These are phyloP conservation scores for Phytophthora podocarpi DNA, from an alignment of 352 stramenopile species.

Conservation along the genomic window DNA sequence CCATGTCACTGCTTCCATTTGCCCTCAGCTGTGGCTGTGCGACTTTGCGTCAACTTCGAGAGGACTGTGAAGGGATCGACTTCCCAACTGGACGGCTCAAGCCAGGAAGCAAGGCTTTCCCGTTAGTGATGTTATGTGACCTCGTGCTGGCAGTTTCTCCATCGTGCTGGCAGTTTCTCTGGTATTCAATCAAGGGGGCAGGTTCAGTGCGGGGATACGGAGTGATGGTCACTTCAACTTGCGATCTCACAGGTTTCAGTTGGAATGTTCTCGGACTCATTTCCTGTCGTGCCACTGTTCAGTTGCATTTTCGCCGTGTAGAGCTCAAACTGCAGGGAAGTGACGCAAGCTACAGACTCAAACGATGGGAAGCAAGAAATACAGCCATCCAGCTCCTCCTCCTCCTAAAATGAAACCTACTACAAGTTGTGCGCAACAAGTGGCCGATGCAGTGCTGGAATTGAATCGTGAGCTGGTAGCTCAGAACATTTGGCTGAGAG, in stretches of 20 bases:
- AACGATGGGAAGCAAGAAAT: not conserved
- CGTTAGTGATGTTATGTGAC: not conserved
- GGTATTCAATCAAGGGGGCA: no score
- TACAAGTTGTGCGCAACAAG: slow-evolving; percentile 27
- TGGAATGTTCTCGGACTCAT: slow-evolving; percentile 12
- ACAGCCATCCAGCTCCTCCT: not conserved
- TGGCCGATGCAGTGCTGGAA: slow-evolving; percentile 46
- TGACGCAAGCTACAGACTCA: not conserved
- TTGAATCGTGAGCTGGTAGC: slow-evolving; percentile 55
- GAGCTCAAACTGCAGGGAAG: slow-evolving; percentile 5
- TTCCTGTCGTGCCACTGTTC: not conserved
- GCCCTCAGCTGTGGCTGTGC: no score
- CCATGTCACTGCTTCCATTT: no score
- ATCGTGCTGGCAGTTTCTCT: no score
- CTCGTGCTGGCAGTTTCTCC: no score
- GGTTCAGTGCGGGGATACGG: no score
- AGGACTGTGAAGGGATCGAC: no score
- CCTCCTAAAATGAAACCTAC: not conserved
- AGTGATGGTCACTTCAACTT: slow-evolving; percentile 22
- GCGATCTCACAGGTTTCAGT: no score
- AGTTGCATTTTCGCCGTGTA: slow-evolving; percentile 10
- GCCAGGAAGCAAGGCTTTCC: not conserved
- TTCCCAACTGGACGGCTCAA: not conserved
- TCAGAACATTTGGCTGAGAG: slow-evolving; percentile 55
- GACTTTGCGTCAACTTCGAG: no score